These are phyloP conservation scores for Blastomyces gilchristii DNA, from an alignment of 2,329 filamentous ascomycete genomes.

Conservation along the genomic window DNA sequence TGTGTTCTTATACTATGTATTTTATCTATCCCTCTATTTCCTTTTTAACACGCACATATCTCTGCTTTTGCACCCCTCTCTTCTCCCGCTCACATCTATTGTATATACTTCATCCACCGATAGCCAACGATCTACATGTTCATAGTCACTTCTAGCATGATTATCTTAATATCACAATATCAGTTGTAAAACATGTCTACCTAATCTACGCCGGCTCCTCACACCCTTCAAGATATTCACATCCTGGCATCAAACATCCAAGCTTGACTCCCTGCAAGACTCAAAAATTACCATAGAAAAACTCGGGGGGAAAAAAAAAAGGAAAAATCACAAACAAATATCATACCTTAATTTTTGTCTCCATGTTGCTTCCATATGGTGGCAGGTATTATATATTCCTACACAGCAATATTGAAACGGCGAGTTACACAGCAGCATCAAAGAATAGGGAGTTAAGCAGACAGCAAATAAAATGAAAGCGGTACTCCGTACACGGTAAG, in stretches of 20 bases:
- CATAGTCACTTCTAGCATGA: not conserved
- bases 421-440: not conserved
- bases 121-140: no score
- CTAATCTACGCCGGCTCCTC: not conserved
- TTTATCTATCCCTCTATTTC: conserved; percentile 10
- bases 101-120: conserved; percentile 12
- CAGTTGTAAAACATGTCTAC: not conserved
- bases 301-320: not conserved
- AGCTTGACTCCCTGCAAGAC: no score
- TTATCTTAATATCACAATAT: not conserved
- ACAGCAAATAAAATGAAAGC: not conserved
- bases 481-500: not conserved
- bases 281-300: not conserved
- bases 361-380: not conserved
- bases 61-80: conserved; percentile 2
- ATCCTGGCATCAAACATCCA: not conserved
- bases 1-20: conserved; percentile 17
- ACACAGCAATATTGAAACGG: no score
- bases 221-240: not conserved
- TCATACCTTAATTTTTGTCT: not conserved
- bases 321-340: not conserved
- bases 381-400: not conserved
- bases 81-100: conserved; percentile 2
- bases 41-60: conserved; percentile 11
- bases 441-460: not conserved